Evolutionary conservation across 306 rosid genomes (phyloP).

Genomic region (Cicer pinnatifidum): DNA sequence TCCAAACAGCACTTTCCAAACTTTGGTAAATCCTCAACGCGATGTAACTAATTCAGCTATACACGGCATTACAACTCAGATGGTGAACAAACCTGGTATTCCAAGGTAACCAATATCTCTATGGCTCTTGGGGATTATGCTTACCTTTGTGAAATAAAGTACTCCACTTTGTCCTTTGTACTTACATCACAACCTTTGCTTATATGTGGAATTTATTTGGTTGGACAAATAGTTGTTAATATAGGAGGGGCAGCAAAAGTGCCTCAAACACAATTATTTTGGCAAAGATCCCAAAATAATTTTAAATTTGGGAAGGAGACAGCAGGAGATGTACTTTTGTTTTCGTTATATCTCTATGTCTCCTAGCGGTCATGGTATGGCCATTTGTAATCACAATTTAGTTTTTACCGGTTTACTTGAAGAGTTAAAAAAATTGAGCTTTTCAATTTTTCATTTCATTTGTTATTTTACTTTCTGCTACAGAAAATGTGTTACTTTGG

Average conservation of each 20-base stretch:
- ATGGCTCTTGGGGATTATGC: slow-evolving; percentile 20
- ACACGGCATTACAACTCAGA: slow-evolving; percentile 65
- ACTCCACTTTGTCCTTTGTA: background rate
- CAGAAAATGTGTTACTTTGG: slow-evolving; percentile 23
- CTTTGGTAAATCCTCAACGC: slow-evolving; percentile 82
- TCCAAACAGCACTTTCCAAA: slow-evolving; percentile 81
- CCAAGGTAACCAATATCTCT: slow-evolving; percentile 72
- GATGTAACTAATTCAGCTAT: slow-evolving; percentile 54
- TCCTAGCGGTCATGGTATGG: background rate
- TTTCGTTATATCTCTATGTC: background rate
- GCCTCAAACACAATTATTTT: background rate
- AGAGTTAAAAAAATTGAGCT: slow-evolving; percentile 4
- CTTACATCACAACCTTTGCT: slow-evolving; percentile 1
- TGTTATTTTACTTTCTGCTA: slow-evolving; percentile 19
- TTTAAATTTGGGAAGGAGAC: slow-evolving; percentile 16
- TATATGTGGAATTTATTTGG: slow-evolving; percentile 31
- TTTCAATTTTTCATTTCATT: slow-evolving; percentile 16
- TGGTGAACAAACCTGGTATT: slow-evolving; percentile 69
- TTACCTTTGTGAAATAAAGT: slow-evolving; percentile 29
- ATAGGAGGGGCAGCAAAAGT: background rate
- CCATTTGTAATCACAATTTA: background rate
- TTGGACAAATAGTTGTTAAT: background rate
- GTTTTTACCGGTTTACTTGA: slow-evolving; percentile 15
- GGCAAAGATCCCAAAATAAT: background rate
- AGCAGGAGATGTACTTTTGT: background rate